Evolutionary conservation across 1,284 basidiomycete genomes (phyloP).

Genomic region (Naganishia liquefaciens): DNA sequence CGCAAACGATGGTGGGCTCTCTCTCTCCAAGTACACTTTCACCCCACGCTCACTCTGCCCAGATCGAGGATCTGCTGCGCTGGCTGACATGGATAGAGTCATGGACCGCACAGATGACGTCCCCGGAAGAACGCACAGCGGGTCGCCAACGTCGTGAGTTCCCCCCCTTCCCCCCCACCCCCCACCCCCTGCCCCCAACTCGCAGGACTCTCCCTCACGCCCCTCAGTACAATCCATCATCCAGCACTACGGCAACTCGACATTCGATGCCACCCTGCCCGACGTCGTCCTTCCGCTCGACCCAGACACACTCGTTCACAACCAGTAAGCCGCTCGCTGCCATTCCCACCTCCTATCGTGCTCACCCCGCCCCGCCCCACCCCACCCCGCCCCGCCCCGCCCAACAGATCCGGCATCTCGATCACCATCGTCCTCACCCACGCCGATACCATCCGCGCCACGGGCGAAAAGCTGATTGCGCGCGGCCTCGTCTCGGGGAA

Average conservation of each 20-base stretch:
- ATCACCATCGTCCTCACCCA: constrained; percentile 90
- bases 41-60: background rate
- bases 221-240: constrained; percentile 76
- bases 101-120: constrained; percentile 59
- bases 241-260: constrained; percentile 76
- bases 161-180: background rate
- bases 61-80: constrained; percentile 73
- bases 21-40: background rate
- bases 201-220: no score
- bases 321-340: constrained; percentile 52
- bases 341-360: background rate
- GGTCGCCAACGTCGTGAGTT: constrained; percentile 75
- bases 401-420: constrained; percentile 70
- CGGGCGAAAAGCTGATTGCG: constrained; percentile 60
- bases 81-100: constrained; percentile 84
- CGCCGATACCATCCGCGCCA: constrained; percentile 80
- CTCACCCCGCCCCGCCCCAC: background rate
- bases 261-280: constrained; percentile 59
- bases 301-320: constrained; percentile 75
- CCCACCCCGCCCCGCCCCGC: background rate
- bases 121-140: constrained; percentile 69
- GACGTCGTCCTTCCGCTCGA: constrained; percentile 71
- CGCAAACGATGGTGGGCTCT: constrained; percentile 70
- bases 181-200: no score
- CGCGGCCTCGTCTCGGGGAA: constrained; percentile 62